Evolutionary conservation across 371 early-diverging fungal species (phyloP), one percentile per base, ranked within the genome.

Genomic region (Mucor irregularis): DNA sequence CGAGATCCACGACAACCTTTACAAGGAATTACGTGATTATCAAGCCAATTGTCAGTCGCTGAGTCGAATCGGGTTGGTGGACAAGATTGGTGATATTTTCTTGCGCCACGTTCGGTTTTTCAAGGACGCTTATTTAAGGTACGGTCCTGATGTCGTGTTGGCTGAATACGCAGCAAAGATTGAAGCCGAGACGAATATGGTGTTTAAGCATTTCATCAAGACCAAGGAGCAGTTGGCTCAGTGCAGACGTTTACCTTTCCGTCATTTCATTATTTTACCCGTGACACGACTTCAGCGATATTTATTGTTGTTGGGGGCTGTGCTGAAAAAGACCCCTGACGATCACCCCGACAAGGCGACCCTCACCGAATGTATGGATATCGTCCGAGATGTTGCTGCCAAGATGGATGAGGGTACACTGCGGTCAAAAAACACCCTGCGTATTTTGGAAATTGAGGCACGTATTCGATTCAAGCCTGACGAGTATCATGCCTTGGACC

Each of bases 271-370:
- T 30, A 68, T 74, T 17, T 45, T 69, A 25, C 97, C 97, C 13
- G 91, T 92, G 3, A 90, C 94, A 7, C 86, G 95, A 16, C 69
- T 96, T 55, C 95, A 90, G 11, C 86, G 95, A 21, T 97, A 96
- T 58, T 88, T 90, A 1, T 72, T 97, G 35, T 69, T 97, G 21
- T 76, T 97, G n/a, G 86, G 85, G 39, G 90, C 89, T 1, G 84
- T 94, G 17, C 71, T 91, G 13, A 91, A 94, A 66, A 78, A 86
- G 59, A 92, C 95, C 14, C 86, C 91, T 2, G 84, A 83, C 6
- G 85, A 84, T 45, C 86, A 92, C 61, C 53, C 56, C 13, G 64
- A 67, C 35, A 58, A 58, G 14, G 47, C 67, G 19, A 68, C 66
- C 46, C 72, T 82, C 31, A 69, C 84, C 4, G 62, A 84, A 51